phyloP scores from a whole-genome alignment of 2,329 filamentous ascomycete genomes.

The Pseudocercospora ulei region DNA sequence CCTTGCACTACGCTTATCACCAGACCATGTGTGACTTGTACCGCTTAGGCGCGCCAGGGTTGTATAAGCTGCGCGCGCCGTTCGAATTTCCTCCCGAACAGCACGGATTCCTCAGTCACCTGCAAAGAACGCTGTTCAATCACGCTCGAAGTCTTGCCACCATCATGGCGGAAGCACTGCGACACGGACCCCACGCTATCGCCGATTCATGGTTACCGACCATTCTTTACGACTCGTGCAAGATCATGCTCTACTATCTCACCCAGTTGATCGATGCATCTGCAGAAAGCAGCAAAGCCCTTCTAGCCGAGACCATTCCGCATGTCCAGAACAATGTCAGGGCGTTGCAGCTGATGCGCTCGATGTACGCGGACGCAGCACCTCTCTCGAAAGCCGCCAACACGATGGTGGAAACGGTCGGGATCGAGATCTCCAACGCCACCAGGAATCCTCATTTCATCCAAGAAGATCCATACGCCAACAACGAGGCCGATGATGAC shows the following conservation, averaged over 20 bases:
- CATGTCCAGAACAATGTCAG: conserved; percentile 24
- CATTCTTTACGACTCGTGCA: conserved; percentile 25
- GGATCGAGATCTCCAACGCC: conserved; percentile 19
- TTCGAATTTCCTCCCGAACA: conserved; percentile 23
- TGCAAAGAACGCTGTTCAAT: conserved; percentile 22
- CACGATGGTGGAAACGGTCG: conserved; percentile 24
- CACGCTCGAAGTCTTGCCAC: conserved; percentile 23
- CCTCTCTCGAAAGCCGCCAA: conserved; percentile 22
- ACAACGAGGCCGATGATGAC: conserved; percentile 19
- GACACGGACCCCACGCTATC: conserved; percentile 24
- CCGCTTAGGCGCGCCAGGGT: conserved; percentile 17
- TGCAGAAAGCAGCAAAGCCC: conserved; percentile 17
- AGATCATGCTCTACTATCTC: conserved; percentile 26
- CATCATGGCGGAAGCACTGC: conserved; percentile 23
- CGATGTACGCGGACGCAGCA: conserved; percentile 23
- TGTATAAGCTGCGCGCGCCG: conserved; percentile 23
- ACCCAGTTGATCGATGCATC: conserved; percentile 24
- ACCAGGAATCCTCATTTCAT: conserved; percentile 19
- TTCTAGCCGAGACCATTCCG: conserved; percentile 23
- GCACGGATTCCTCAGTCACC: conserved; percentile 18
- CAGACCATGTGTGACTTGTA: conserved; percentile 27
- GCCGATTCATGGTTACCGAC: conserved; percentile 24
- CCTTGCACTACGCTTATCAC: conserved; percentile 24
- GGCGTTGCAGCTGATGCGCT: conserved; percentile 23
- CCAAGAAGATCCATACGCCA: conserved; percentile 24